A percentile compares a stretch with the other conserved stretches of the same genome.
Conservation (phyloP, 495 filamentous ascomycete species). For the Penicillium parvum region DNA sequence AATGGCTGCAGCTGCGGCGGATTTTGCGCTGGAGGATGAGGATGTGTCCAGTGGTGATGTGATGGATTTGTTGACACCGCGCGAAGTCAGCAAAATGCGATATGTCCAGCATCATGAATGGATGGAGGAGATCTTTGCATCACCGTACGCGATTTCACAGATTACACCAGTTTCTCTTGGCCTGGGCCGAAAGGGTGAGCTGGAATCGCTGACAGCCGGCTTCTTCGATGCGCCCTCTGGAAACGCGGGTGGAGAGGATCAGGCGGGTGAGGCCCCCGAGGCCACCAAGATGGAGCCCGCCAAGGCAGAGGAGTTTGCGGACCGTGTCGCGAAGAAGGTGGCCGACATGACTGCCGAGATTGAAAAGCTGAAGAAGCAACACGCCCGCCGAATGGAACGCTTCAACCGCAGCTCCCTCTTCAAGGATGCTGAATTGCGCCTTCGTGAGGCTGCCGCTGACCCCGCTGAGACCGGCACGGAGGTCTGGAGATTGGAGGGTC, state of each 20-base stretch:
- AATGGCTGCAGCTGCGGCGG: conserved; percentile 36
- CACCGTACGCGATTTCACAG: conserved; percentile 73
- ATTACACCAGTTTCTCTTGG: conserved; percentile 87
- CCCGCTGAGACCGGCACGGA: conserved; percentile 51
- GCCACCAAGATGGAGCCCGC: conserved; percentile 59
- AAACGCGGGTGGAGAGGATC: conserved; percentile 26
- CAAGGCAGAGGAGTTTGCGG: conserved; percentile 72
- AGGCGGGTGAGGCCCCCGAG: conserved; percentile 43
- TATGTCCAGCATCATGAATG: conserved; percentile 96
- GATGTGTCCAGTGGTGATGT: conserved; percentile 79
- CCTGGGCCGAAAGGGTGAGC: conserved; percentile 78
- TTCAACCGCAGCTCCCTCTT: conserved; percentile 62
- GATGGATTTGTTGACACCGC: conserved; percentile 80
- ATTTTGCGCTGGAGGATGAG: conserved; percentile 75
- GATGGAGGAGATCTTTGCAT: conserved; percentile 97
- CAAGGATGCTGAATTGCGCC: conserved; percentile 55
- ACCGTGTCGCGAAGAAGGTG: conserved; percentile 62
- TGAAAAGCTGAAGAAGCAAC: conserved; percentile 71
- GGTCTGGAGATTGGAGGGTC: conserved; percentile 61
- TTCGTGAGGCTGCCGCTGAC: conserved; percentile 51
- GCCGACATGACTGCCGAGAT: conserved; percentile 70
- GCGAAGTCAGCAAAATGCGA: conserved; percentile 77
- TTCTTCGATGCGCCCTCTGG: conserved; percentile 59
- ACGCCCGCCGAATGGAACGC: conserved; percentile 68
- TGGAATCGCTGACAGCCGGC: conserved; percentile 74